Conservation (phyloP, 352 stramenopile species). For the Albugo candida region DNA sequence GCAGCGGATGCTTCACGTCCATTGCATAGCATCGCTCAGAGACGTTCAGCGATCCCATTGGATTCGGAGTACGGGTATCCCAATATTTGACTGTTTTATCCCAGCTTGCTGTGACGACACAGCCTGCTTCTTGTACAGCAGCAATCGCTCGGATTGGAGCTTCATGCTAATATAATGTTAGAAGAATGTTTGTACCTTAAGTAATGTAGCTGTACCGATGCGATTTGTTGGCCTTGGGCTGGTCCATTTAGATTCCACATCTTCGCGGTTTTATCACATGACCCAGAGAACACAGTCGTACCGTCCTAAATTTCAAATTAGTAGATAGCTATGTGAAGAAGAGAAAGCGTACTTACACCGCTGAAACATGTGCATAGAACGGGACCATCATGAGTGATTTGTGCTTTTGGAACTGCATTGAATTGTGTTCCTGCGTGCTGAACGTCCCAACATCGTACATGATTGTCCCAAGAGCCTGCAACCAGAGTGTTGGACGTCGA, state of each 20-base stretch:
- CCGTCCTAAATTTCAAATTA: slow-evolving; percentile 45
- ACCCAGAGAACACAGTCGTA: slow-evolving; percentile 83
- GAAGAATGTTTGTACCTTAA: slow-evolving; percentile 6
- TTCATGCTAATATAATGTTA: slow-evolving; percentile 72
- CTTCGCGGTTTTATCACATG: slow-evolving; percentile 87
- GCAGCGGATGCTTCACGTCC: slow-evolving; percentile 82
- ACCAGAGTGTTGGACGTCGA: slow-evolving; percentile 55
- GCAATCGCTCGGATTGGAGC: slow-evolving; percentile 79
- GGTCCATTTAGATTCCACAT: slow-evolving; percentile 85
- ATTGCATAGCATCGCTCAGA: slow-evolving; percentile 89
- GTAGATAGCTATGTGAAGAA: background rate
- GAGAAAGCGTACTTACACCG: slow-evolving; percentile 20
- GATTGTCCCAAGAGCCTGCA: slow-evolving; percentile 65
- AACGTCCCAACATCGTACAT: slow-evolving; percentile 69
- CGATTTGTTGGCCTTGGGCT: slow-evolving; percentile 53
- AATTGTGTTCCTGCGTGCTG: slow-evolving; percentile 50
- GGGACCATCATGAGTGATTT: slow-evolving; percentile 78
- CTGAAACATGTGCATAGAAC: slow-evolving; percentile 86
- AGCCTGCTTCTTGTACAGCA: slow-evolving; percentile 65
- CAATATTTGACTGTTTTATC: slow-evolving; percentile 94
- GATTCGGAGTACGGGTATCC: slow-evolving; percentile 82
- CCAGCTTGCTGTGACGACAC: slow-evolving; percentile 88
- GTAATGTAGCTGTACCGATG: slow-evolving; percentile 30
- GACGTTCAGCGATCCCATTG: slow-evolving; percentile 78
- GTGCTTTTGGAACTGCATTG: slow-evolving; percentile 53